Base-by-base conservation (phyloP, 2,329 filamentous ascomycete genomes). In the Aspergillus chevalieri region DNA sequence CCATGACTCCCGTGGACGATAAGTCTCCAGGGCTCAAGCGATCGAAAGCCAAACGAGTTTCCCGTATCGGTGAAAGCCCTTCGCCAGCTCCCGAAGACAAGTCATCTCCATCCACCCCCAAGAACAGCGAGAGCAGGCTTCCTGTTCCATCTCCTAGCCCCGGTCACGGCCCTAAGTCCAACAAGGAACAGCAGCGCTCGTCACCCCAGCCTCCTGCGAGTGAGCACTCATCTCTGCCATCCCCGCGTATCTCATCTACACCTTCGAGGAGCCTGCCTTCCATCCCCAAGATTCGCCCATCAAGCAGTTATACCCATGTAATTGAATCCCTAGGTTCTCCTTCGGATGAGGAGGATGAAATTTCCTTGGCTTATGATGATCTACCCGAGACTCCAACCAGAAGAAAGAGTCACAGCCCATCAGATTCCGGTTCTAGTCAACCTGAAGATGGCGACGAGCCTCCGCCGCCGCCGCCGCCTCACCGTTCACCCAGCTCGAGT, bases 401-500 rank as follows among this genome's bases (percentile, higher is more conserved):
- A 43, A 55, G 46, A 21, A 62, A 52, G 48, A 57, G 51, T 46
- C 63, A 60, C 42, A 59, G 64, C 42, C 57, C 55, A 12, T 60
- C 57, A n/a, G 58, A 62, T 34, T 62, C 56, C 7, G 63, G 63
- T 22, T 52, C 56, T 42, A 57, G 57, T 34, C 49, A 50, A 39
- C 44, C 44, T 21, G 56, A 65, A 38, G 63, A 60, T 8, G 60
- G 67, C n/a, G 63, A 68, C n/a, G 68, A 66, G 47, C 63, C 65
- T 22, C 67, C 69, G 44, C 61, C 64, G 12, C 70, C 76, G 15
- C 75, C 78, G 22, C 17, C 17, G 17, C 17, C 17, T 45, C 78
- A 79, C 63, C 72, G 76, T 47, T 73, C 75, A n/a, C 70, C 75
- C n/a, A 79, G 74, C 55, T 73, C 71, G 12, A 77, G 74, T 50